These are phyloP conservation scores for Salix purpurea DNA, from an alignment of 345 rosid species.

Conservation along the genomic window DNA sequence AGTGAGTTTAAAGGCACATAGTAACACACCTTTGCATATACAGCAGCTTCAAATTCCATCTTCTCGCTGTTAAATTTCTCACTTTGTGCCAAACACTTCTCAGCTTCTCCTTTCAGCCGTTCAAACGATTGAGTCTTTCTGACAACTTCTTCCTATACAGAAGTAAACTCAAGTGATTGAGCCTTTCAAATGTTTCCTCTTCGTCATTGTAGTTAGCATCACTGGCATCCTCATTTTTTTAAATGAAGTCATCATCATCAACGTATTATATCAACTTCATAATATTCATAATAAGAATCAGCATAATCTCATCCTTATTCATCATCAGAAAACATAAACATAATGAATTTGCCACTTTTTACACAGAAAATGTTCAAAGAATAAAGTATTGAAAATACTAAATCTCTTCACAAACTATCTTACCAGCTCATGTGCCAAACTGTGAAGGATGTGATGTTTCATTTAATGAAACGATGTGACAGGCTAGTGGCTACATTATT, in stretches of 20 bases:
- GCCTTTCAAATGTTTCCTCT: not conserved
- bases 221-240: not conserved
- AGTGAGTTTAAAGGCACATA: not conserved
- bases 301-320: no score
- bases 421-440: no score
- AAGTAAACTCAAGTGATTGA: not conserved
- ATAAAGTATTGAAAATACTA: no score
- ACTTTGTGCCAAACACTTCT: conserved; percentile 72
- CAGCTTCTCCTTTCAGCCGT: conserved; percentile 66
- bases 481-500: no score
- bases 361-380: no score
- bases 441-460: no score
- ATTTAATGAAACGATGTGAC: no score
- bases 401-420: no score
- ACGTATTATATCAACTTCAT: not conserved
- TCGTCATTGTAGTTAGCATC: not conserved
- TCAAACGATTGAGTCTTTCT: conserved; percentile 52
- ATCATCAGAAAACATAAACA: no score
- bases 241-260: not conserved
- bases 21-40: conserved; percentile 60
- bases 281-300: no score
- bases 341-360: no score
- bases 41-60: conserved; percentile 62
- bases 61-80: conserved; percentile 56
- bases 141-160: conserved; percentile 23